Evolutionary conservation across 768 basidiomycete species (phyloP).

Genomic region (Grammothele lineata): DNA sequence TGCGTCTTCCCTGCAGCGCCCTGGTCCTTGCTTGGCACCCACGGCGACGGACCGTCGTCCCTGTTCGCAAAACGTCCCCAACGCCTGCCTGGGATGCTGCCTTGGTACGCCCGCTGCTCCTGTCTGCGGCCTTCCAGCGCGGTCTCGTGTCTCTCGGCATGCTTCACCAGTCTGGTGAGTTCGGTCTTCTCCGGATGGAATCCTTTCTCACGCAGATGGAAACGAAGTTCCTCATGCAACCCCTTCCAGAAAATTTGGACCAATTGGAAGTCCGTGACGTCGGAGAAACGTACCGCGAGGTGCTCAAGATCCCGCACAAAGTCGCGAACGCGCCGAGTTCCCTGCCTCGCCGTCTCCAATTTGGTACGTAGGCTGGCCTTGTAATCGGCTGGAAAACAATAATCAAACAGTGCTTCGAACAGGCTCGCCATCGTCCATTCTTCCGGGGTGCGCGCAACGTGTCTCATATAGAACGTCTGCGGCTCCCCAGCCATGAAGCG

Average conservation of each 20-base stretch:
- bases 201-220: slow-evolving; percentile 19
- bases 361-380: slow-evolving; percentile 1
- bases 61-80: slow-evolving; percentile 1
- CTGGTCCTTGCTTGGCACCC: no score
- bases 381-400: slow-evolving; percentile 14
- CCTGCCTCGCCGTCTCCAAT: slow-evolving; percentile 2
- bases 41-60: no score
- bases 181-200: slow-evolving; percentile 3
- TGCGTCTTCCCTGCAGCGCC: no score
- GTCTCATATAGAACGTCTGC: slow-evolving; percentile 21
- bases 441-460: slow-evolving; percentile 9
- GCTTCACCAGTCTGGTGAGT: neutral
- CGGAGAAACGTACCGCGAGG: slow-evolving; percentile 16
- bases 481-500: slow-evolving; percentile 15
- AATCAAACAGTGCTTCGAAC: slow-evolving; percentile 11
- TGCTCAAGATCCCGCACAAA: slow-evolving; percentile 20
- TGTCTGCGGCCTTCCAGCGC: neutral
- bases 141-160: neutral
- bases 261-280: slow-evolving; percentile 8
- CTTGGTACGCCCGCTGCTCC: neutral
- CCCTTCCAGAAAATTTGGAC: slow-evolving; percentile 11
- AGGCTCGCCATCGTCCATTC: slow-evolving; percentile 14
- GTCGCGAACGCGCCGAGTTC: slow-evolving; percentile 5
- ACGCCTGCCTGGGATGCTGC: neutral
- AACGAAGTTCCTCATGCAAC: slow-evolving; percentile 13